These are phyloP conservation scores for Ceratocystis ficicola DNA, from an alignment of 2,329 filamentous ascomycete genomes.

Conservation along the genomic window DNA sequence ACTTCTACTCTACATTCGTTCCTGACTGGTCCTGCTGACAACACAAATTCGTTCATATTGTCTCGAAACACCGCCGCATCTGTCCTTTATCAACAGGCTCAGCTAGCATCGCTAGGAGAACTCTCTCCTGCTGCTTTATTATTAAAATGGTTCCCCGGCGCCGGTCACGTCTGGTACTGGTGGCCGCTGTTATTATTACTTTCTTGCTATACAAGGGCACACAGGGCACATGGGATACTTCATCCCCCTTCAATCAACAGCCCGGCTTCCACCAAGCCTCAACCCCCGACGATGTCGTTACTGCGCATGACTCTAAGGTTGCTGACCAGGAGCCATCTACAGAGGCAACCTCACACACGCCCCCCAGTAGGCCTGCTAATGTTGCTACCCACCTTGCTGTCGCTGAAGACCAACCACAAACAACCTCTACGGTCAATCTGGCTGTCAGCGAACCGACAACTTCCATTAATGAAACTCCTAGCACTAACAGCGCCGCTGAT, in stretches of 20 bases:
- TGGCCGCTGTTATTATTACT: conserved; percentile 43
- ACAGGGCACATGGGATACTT: conserved; percentile 29
- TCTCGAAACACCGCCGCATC: background rate
- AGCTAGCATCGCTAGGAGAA: background rate
- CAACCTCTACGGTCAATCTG: background rate
- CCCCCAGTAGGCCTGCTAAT: background rate
- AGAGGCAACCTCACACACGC: background rate
- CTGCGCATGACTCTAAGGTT: background rate
- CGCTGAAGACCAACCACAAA: background rate
- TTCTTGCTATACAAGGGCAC: conserved; percentile 42
- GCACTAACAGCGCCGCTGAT: conserved; percentile 6
- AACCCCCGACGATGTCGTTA: background rate
- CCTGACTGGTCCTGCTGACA: background rate
- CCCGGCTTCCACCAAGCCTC: background rate
- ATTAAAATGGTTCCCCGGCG: conserved; percentile 36
- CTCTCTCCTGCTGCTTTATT: background rate
- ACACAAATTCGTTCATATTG: background rate
- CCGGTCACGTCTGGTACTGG: conserved; percentile 48
- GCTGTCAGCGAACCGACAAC: background rate
- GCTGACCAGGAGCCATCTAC: background rate
- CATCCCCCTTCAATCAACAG: conserved; percentile 14
- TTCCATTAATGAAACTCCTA: background rate
- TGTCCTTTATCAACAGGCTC: background rate
- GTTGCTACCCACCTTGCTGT: background rate
- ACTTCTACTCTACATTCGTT: background rate